Base-by-base conservation (phyloP, 352 stramenopile species). In the Globisporangium sylvaticum region DNA sequence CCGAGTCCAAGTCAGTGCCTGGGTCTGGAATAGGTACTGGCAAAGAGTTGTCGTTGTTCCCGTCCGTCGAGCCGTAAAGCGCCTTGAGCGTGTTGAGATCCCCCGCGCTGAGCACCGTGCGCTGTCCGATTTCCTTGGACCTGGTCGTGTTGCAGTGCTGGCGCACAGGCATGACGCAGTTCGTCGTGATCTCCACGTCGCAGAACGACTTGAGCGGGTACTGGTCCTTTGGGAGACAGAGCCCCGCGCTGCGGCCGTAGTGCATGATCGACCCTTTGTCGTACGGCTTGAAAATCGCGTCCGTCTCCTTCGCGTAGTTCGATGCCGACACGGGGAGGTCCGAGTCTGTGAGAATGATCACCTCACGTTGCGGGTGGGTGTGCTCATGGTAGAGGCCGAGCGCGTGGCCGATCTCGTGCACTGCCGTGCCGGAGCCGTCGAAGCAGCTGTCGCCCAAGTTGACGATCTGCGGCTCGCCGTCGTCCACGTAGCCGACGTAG, bases 251-350 rank as follows among this genome's bases (percentile, higher is more conserved):
- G 52, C 77, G 78, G 9, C 81, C 80, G 46, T 93, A 93, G 71
- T 93, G 84, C 84, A 93, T 93, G 72, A 93, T 90, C 53, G 83
- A 91, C 25, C 73, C 70, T 4, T 74, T 76, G 65, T 93, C 83
- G 65, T 93, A 93, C 54, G 80, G 71, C 56, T 83, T 93, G 39
- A 90, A 60, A 1, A 76, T 75, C 1, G 81, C 83, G 62, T 89
- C 71, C 14, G 69, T 79, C 50, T 77, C 80, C 62, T 88, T 90
- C 24, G 81, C 80, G 67, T 93, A 93, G 70, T 91, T 91, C 58
- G 82, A 78, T 9, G 78, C 68, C 1, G 77, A 88, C 20, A 89
- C 81, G 0, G 82, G 79, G 63, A 91, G 55, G 25, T 91, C 80
- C 32, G 71, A 67, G 59, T 88, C 80, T 6, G 79, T 89, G 42